Conservation (phyloP, 352 stramenopile genomes). For the Phytophthora uliginosa region DNA sequence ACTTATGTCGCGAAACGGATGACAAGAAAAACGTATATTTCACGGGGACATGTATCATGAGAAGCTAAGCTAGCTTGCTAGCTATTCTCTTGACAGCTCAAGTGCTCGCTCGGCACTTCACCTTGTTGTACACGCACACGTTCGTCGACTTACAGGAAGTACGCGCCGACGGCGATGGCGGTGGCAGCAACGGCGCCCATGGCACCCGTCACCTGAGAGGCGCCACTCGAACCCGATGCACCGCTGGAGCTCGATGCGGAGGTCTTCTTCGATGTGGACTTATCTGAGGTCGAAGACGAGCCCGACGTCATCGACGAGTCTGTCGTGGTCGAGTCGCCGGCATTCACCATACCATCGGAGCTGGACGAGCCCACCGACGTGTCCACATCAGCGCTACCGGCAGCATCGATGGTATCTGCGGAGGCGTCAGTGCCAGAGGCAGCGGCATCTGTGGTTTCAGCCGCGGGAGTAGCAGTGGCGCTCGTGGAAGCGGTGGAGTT, state of each 20-base stretch:
- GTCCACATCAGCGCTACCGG: constrained; percentile 7
- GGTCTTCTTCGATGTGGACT: not conserved
- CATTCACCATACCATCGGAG: not conserved
- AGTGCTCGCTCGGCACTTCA: not conserved
- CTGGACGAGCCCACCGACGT: constrained; percentile 20
- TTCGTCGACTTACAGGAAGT: constrained; percentile 30
- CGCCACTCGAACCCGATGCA: constrained; percentile 30
- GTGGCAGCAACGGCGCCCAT: constrained; percentile 18
- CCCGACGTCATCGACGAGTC: constrained; percentile 10
- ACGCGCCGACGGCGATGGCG: constrained; percentile 17
- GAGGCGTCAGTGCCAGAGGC: constrained; percentile 8
- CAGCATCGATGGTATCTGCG: not conserved
- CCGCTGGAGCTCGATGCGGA: constrained; percentile 15
- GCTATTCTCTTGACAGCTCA: not conserved
- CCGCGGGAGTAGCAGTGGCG: not conserved
- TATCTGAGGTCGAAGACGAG: constrained; percentile 18
- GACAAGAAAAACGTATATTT: constrained; percentile 1
- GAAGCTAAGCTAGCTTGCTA: not conserved
- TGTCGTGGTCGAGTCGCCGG: constrained; percentile 12
- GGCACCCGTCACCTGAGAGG: constrained; percentile 24
- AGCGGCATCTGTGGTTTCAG: not conserved
- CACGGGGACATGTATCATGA: not conserved
- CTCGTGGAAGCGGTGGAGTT: not conserved
- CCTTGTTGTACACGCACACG: not conserved
- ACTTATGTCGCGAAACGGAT: not conserved